These are phyloP conservation scores for Solanum corneliomulleri DNA, from an alignment of 257 asterid genomes.

Conservation along the genomic window DNA sequence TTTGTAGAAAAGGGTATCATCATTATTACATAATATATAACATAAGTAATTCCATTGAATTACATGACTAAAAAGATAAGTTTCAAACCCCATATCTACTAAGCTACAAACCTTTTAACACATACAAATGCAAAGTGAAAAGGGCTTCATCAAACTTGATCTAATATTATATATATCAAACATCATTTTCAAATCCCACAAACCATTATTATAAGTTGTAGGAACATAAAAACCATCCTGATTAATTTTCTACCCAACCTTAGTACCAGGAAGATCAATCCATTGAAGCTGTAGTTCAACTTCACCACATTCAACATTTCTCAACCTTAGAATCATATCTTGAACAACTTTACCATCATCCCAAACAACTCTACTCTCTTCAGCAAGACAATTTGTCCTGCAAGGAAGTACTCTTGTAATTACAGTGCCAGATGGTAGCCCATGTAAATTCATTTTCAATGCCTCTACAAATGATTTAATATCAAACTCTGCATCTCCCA, in stretches of 20 bases:
- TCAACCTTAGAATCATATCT: constrained; percentile 30
- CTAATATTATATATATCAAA: neutral
- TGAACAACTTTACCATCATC: constrained; percentile 21
- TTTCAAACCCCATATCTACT: neutral
- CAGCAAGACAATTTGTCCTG: constrained; percentile 30
- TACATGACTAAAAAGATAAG: neutral
- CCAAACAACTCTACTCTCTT: constrained; percentile 27
- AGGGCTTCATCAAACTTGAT: neutral
- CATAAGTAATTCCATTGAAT: neutral
- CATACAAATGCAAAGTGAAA: neutral
- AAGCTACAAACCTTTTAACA: neutral
- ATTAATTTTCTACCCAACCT: constrained; percentile 7
- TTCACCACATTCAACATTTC: constrained; percentile 39
- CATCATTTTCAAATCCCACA: neutral
- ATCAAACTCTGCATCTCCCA: constrained; percentile 45
- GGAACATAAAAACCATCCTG: neutral
- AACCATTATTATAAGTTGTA: neutral
- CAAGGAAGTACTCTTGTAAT: constrained; percentile 16
- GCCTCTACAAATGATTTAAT: constrained; percentile 26
- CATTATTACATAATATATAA: neutral
- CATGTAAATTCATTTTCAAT: constrained; percentile 17
- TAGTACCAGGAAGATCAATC: constrained; percentile 35
- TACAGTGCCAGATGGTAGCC: constrained; percentile 30
- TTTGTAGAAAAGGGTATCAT: neutral
- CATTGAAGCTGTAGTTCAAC: constrained; percentile 39